A percentile compares a stretch with the other conserved stretches of the same genome.
These are phyloP conservation scores for Aspergillus sergii DNA, from an alignment of 2,329 filamentous ascomycete species.

Conservation along the genomic window DNA sequence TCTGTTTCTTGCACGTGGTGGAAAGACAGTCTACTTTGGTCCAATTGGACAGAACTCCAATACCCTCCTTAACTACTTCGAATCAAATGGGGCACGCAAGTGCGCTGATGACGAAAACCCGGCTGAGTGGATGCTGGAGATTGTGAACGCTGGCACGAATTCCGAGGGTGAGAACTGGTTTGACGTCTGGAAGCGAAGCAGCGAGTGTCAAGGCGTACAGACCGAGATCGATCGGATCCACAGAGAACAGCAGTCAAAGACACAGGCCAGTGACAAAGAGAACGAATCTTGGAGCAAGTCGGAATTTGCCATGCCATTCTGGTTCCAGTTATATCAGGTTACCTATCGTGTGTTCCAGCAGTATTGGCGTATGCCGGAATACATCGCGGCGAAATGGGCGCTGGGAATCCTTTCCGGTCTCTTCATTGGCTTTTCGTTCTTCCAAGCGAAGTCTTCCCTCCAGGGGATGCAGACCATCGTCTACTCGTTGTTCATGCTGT, in stretches of 20 bases:
- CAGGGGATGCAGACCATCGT: constrained; percentile 84
- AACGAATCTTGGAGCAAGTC: constrained; percentile 62
- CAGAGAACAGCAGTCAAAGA: constrained; percentile 43
- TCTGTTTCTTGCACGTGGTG: constrained; percentile 64
- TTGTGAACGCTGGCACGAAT: constrained; percentile 50
- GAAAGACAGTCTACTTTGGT: constrained; percentile 69
- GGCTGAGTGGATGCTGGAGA: constrained; percentile 70
- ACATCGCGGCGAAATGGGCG: constrained; percentile 77
- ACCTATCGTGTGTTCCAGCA: constrained; percentile 78
- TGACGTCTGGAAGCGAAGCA: constrained; percentile 61
- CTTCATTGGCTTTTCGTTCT: constrained; percentile 84
- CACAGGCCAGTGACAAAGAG: constrained; percentile 25
- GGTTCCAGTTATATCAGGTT: constrained; percentile 66
- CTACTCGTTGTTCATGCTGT: constrained; percentile 80
- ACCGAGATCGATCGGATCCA: constrained; percentile 61
- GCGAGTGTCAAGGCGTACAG: constrained; percentile 57
- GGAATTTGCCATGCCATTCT: constrained; percentile 77
- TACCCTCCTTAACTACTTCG: constrained; percentile 65
- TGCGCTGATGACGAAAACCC: constrained; percentile 68
- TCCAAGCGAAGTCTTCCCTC: constrained; percentile 67
- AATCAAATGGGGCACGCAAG: constrained; percentile 59
- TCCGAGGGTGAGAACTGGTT: constrained; percentile 58
- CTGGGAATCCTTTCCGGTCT: constrained; percentile 65
- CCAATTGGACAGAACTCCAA: constrained; percentile 62
- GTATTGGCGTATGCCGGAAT: constrained; percentile 84